phyloP scores from a whole-genome alignment of 352 stramenopile species.

The Globisporangium barbulae region DNA sequence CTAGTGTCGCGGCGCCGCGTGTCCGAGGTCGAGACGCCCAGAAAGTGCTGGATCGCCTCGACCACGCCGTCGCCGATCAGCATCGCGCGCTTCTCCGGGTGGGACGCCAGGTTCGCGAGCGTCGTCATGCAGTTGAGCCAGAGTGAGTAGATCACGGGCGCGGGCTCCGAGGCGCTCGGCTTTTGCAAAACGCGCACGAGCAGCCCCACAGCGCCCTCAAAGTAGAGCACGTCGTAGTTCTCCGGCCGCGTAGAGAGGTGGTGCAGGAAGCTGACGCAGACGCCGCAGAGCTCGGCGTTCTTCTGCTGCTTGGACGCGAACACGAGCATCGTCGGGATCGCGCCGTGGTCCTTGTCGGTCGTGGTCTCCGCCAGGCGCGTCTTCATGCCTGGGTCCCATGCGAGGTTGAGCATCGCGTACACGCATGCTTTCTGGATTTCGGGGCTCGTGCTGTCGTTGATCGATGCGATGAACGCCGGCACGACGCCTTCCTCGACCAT shows the following conservation, averaged over 20 bases:
- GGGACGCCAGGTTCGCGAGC: constrained; percentile 55
- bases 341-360: constrained; percentile 32
- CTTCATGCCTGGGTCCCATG: constrained; percentile 70
- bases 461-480: constrained; percentile 53
- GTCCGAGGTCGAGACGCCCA: constrained; percentile 38
- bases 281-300: constrained; percentile 60
- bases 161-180: constrained; percentile 29
- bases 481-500: constrained; percentile 82
- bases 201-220: constrained; percentile 53
- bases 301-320: constrained; percentile 58
- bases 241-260: constrained; percentile 61
- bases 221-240: constrained; percentile 65
- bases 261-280: constrained; percentile 67
- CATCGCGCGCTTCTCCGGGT: constrained; percentile 28
- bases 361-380: constrained; percentile 52
- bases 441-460: constrained; percentile 44
- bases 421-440: constrained; percentile 77
- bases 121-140: constrained; percentile 53
- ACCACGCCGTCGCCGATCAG: constrained; percentile 63
- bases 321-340: constrained; percentile 61
- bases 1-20: constrained; percentile 34
- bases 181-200: constrained; percentile 58
- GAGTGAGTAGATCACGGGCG: constrained; percentile 43
- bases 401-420: constrained; percentile 74
- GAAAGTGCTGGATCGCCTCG: constrained; percentile 61